phyloP scores from a whole-genome alignment of 2,329 filamentous ascomycete genomes.

The Dothistroma pini region DNA sequence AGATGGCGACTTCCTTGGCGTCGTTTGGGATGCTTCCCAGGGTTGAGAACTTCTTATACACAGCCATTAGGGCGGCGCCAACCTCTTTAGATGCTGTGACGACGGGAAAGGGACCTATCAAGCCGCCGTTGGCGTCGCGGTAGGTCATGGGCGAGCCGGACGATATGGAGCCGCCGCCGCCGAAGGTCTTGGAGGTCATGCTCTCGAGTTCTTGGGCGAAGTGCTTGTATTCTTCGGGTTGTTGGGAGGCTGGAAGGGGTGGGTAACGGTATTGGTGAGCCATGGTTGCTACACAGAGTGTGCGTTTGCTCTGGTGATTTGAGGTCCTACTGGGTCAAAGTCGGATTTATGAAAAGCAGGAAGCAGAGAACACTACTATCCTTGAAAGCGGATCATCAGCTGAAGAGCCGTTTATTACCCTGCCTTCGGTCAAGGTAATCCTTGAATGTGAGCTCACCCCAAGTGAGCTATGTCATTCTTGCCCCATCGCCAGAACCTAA shows the following conservation, averaged over 20 bases:
- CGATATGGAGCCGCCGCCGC: constrained; percentile 3
- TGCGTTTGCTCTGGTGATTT: background rate
- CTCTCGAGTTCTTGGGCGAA: constrained; percentile 7
- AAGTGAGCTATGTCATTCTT: background rate
- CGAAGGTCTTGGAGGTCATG: constrained; percentile 4
- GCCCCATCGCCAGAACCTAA: background rate
- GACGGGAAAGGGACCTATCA: constrained; percentile 23
- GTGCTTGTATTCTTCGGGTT: constrained; percentile 5
- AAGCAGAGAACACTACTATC: background rate
- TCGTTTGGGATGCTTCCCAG: constrained; percentile 18
- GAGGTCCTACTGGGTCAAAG: background rate
- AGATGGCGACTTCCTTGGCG: constrained; percentile 24
- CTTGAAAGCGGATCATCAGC: background rate
- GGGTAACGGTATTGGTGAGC: constrained; percentile 9
- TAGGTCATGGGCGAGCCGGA: constrained; percentile 7
- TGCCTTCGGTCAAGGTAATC: background rate
- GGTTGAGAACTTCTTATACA: constrained; percentile 4
- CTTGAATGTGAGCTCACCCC: background rate
- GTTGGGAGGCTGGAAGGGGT: constrained; percentile 9
- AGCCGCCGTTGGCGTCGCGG: constrained; percentile 9
- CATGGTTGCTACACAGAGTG: background rate
- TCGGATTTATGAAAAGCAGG: too few species aligned
- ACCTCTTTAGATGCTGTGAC: constrained; percentile 15
- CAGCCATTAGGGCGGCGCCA: constrained; percentile 7
- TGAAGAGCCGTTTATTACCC: background rate